Evolutionary conservation across 2,329 filamentous ascomycete species (phyloP).

Genomic region (Aspergillus flavus): DNA sequence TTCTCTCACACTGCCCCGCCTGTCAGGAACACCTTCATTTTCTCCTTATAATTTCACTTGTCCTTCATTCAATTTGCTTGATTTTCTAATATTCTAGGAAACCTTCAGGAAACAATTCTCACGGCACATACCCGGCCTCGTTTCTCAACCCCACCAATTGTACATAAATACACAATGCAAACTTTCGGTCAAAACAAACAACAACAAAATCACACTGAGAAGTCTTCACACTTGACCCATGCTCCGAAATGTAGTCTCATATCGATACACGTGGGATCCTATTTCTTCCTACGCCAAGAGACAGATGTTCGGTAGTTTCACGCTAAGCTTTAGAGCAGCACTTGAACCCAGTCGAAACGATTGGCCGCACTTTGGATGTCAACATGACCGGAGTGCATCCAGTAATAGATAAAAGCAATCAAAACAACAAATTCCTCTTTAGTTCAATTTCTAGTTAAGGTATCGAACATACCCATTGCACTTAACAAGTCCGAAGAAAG

Average conservation of each 20-base stretch:
- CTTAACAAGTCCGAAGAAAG: not conserved
- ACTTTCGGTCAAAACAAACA: not conserved
- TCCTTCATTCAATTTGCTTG: not conserved
- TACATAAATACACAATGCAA: not conserved
- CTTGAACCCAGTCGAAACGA: not conserved
- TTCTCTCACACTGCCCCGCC: slow-evolving; percentile 11
- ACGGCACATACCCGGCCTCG: not conserved
- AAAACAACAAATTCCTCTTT: not conserved
- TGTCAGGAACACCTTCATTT: slow-evolving; percentile 1
- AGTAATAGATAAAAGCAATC: too few species aligned
- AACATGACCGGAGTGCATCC: too few species aligned
- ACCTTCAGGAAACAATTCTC: not conserved
- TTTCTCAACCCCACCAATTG: not conserved
- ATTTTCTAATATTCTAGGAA: not conserved
- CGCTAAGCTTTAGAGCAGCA: not conserved
- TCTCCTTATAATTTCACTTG: not conserved
- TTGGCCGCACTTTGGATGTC: not conserved
- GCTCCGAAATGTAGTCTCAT: not conserved
- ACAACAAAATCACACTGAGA: not conserved
- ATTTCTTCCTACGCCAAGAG: not conserved
- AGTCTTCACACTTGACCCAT: not conserved
- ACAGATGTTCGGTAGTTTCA: not conserved
- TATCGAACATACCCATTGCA: not conserved
- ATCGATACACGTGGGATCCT: not conserved
- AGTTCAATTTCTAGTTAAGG: not conserved